A percentile compares a stretch with the other conserved stretches of the same genome.
Conservation (phyloP, 306 rosid species). For the Casuarina cunninghamiana region DNA sequence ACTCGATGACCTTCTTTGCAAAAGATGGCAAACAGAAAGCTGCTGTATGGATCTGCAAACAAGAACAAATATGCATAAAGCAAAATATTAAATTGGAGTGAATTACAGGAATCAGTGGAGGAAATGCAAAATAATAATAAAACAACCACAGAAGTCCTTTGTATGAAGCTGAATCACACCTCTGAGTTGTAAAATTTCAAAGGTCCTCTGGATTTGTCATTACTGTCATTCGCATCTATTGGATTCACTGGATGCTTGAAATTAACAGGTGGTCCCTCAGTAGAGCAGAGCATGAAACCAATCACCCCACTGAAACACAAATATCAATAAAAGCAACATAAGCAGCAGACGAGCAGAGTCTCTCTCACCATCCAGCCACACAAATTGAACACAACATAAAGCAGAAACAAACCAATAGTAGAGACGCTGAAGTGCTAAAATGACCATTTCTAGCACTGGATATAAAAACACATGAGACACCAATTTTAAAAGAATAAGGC, state of each 20-base stretch:
- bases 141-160: neutral
- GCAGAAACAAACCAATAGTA: neutral
- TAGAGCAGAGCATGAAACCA: conserved; percentile 99
- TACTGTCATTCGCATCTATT: conserved; percentile 47
- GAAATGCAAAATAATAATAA: neutral
- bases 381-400: neutral
- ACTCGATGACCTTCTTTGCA: conserved; percentile 78
- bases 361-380: neutral
- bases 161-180: conserved; percentile 44
- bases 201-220: conserved; percentile 43
- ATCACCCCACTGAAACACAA: conserved; percentile 84
- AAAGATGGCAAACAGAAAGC: conserved; percentile 97
- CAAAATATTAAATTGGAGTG: conserved; percentile 11
- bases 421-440: neutral
- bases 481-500: neutral
- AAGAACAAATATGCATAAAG: conserved; percentile 1
- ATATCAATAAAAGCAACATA: conserved; percentile 15
- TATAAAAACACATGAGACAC: neutral
- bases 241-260: conserved; percentile 93
- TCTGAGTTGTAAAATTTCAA: conserved; percentile 89
- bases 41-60: conserved; percentile 79
- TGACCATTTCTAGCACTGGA: neutral
- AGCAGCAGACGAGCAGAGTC: conserved; percentile 13
- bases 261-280: conserved; percentile 89
- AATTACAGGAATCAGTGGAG: neutral